Evolutionary conservation across 176 grass and related monocot genomes (phyloP).

Genomic region (Tuctoria greenei): DNA sequence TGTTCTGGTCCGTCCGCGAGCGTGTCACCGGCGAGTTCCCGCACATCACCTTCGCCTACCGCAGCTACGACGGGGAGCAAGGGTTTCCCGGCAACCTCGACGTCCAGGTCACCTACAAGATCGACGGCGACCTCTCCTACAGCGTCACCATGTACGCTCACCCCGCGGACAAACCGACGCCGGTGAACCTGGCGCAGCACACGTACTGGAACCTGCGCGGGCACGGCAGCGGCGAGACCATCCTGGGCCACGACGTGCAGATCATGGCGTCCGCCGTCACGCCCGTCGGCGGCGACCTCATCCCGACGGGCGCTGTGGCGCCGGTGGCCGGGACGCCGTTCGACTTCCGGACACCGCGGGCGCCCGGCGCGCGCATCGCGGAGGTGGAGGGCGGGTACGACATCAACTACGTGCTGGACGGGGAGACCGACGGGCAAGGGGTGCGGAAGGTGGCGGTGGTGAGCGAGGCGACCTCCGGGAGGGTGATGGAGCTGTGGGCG

Average conservation of each 20-base stretch:
- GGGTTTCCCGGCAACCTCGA: slow-evolving; percentile 74
- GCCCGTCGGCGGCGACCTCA: slow-evolving; percentile 52
- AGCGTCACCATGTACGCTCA: slow-evolving; percentile 72
- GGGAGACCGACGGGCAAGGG: slow-evolving; percentile 44
- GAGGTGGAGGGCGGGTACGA: slow-evolving; percentile 58
- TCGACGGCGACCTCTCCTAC: slow-evolving; percentile 63
- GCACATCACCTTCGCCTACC: slow-evolving; percentile 86
- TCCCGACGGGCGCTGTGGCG: slow-evolving; percentile 59
- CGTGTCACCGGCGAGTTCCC: slow-evolving; percentile 59
- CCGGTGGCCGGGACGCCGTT: slow-evolving; percentile 67
- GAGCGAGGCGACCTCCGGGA: slow-evolving; percentile 46
- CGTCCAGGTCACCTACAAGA: slow-evolving; percentile 83
- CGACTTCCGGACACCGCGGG: slow-evolving; percentile 47
- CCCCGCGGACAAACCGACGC: slow-evolving; percentile 58
- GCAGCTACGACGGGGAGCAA: slow-evolving; percentile 91
- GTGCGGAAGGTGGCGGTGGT: slow-evolving; percentile 73
- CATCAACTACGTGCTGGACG: slow-evolving; percentile 81
- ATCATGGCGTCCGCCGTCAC: slow-evolving; percentile 56
- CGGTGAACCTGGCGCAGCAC: slow-evolving; percentile 84
- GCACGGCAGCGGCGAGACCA: slow-evolving; percentile 43
- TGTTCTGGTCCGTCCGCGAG: slow-evolving; percentile 75
- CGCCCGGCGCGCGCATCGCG: slow-evolving; percentile 38
- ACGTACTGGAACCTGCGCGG: slow-evolving; percentile 90
- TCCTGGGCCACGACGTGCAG: slow-evolving; percentile 61
- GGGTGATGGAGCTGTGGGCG: slow-evolving; percentile 75